A percentile compares a stretch with the other conserved stretches of the same genome.
Evolutionary conservation across 2,329 filamentous ascomycete genomes (phyloP).

Genomic region (Cytospora piceicola): DNA sequence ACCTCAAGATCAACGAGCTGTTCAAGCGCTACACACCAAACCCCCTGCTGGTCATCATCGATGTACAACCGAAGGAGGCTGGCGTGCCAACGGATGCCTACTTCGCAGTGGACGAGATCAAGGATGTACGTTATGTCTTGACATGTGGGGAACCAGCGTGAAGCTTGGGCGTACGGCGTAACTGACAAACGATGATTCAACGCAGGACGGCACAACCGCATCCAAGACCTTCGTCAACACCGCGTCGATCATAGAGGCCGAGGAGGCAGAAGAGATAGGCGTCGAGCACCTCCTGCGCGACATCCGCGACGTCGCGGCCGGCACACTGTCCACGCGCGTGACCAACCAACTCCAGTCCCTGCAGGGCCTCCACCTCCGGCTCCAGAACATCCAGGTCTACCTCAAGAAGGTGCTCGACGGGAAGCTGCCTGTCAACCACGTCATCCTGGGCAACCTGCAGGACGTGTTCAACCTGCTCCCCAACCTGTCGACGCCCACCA

Average conservation of each 20-base stretch:
- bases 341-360: constrained; percentile 97
- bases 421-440: constrained; percentile 93
- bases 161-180: background rate
- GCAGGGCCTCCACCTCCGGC: constrained; percentile 90
- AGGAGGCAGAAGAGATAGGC: constrained; percentile 98
- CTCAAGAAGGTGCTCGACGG: constrained; percentile 94
- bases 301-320: constrained; percentile 96
- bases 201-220: constrained; percentile 92
- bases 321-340: constrained; percentile 93
- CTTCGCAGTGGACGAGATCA: constrained; percentile 99
- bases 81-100: constrained; percentile 98
- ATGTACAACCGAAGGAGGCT: constrained; percentile 97
- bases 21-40: constrained; percentile 99
- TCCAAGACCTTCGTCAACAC: constrained; percentile 98
- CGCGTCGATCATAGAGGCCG: constrained; percentile 96
- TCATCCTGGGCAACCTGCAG: constrained; percentile 96
- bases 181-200: constrained; percentile 26
- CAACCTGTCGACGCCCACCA: constrained; percentile 84
- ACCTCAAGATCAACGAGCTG: constrained; percentile 98
- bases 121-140: constrained; percentile 71
- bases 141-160: background rate
- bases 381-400: constrained; percentile 94
- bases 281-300: constrained; percentile 97
- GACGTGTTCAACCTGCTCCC: constrained; percentile 98
- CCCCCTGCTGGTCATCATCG: constrained; percentile 94